phyloP scores from a whole-genome alignment of 768 basidiomycete species.

The Fomitopsis serialis region DNA sequence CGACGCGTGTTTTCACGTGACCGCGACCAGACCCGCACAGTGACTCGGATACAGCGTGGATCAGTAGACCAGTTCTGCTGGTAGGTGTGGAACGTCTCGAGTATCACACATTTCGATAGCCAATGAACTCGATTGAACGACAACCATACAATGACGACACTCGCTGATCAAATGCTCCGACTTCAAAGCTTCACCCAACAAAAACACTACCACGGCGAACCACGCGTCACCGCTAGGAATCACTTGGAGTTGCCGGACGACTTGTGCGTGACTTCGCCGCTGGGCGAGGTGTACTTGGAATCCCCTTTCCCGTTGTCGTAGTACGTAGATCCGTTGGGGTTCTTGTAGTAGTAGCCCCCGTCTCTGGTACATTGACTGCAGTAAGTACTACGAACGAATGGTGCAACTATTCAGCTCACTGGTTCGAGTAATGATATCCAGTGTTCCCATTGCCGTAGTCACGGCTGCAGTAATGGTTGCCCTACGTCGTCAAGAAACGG shows the following conservation, averaged over 20 bases:
- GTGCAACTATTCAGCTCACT: constrained; percentile 26
- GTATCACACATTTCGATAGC: too few species aligned
- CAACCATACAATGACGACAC: too few species aligned
- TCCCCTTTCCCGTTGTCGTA: constrained; percentile 46
- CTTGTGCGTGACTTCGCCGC: constrained; percentile 15
- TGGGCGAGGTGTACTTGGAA: constrained; percentile 46
- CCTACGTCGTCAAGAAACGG: constrained; percentile 28
- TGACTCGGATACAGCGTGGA: too few species aligned
- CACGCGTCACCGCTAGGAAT: too few species aligned
- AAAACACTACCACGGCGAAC: too few species aligned
- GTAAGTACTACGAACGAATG: not conserved
- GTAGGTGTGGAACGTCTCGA: too few species aligned
- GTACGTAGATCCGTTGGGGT: constrained; percentile 57
- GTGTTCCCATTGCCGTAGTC: constrained; percentile 35
- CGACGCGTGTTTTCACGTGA: too few species aligned
- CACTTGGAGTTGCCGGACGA: not conserved
- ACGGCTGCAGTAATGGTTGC: constrained; percentile 58
- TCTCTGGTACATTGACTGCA: constrained; percentile 24
- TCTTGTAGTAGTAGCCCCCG: constrained; percentile 60
- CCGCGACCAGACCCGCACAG: too few species aligned
- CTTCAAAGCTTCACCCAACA: too few species aligned
- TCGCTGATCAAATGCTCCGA: too few species aligned
- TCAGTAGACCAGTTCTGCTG: too few species aligned
- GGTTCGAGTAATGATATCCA: constrained; percentile 62
- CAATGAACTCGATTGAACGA: too few species aligned